phyloP scores from a whole-genome alignment of 2,329 filamentous ascomycete species.

The Saccharata proteae region DNA sequence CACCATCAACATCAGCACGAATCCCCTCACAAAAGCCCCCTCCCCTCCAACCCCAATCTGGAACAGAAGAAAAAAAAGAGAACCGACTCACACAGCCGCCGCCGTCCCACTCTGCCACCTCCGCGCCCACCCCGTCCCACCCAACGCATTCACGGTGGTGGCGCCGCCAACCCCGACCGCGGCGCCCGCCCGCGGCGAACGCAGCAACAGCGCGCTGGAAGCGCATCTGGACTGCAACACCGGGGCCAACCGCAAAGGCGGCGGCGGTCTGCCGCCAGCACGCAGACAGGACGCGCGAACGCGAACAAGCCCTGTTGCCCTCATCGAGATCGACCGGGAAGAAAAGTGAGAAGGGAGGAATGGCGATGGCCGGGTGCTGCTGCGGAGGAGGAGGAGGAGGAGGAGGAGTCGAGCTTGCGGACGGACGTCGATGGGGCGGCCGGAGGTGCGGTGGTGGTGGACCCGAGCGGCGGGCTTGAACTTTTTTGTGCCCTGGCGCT shows the following conservation, averaged over 20 bases:
- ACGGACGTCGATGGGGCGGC: no score
- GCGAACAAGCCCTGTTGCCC: conserved; percentile 7
- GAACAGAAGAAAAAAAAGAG: conserved; percentile 14
- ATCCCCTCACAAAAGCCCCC: conserved; percentile 1
- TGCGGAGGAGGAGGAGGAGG: no score
- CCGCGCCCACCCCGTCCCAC: conserved; percentile 9
- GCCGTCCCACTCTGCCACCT: conserved; percentile 24
- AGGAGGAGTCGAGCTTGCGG: no score
- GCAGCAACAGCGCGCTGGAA: conserved; percentile 4
- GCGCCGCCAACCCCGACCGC: conserved; percentile 1
- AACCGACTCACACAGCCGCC: conserved; percentile 23
- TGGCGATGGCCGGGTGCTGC: not conserved
- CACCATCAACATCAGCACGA: not conserved
- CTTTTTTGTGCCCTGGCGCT: no score
- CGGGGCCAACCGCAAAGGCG: no score
- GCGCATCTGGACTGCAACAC: conserved; percentile 7
- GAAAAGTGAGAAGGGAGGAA: not conserved
- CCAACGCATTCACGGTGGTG: no score
- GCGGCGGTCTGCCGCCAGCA: conserved; percentile 6
- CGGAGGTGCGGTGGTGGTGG: no score
- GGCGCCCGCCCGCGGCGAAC: conserved; percentile 2
- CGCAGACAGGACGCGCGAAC: conserved; percentile 5
- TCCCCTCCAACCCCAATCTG: not conserved
- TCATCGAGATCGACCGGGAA: conserved; percentile 4
- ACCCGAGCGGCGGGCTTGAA: no score